Conservation (phyloP, 129 eudicot species). For the Flaveria ramosissima region DNA sequence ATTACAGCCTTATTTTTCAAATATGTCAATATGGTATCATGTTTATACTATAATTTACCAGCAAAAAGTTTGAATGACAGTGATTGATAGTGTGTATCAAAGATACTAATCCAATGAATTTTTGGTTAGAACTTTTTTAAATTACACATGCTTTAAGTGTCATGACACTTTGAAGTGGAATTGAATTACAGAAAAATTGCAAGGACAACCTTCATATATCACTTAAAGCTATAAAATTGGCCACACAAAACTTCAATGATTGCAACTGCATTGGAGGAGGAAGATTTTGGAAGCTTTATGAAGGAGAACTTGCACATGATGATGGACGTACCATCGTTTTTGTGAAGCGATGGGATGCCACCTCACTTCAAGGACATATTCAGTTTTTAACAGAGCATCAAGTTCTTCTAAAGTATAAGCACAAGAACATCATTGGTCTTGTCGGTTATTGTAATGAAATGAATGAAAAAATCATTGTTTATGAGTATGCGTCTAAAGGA, state of each 20-base stretch:
- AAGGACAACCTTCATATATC: neutral
- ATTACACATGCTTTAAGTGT: no score
- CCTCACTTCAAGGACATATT: no score
- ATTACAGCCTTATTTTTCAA: no score
- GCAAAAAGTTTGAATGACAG: neutral
- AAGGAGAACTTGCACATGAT: neutral
- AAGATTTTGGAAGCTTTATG: conserved; percentile 16
- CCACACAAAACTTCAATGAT: conserved; percentile 13
- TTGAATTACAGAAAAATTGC: no score
- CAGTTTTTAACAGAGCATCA: neutral
- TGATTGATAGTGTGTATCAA: neutral
- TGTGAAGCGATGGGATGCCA: neutral
- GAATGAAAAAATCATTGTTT: conserved; percentile 11
- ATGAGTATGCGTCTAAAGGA: conserved; percentile 8
- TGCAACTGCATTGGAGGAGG: conserved; percentile 1
- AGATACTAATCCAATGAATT: no score
- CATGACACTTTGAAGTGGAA: no score
- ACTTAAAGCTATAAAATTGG: neutral
- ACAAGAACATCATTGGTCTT: neutral
- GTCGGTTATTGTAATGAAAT: conserved; percentile 13
- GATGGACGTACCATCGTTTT: neutral
- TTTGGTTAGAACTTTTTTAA: no score
- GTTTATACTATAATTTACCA: neutral
- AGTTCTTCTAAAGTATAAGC: neutral
- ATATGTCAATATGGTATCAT: neutral